These are phyloP conservation scores for Pholiota microspora DNA, from an alignment of 768 basidiomycete genomes.

Conservation along the genomic window DNA sequence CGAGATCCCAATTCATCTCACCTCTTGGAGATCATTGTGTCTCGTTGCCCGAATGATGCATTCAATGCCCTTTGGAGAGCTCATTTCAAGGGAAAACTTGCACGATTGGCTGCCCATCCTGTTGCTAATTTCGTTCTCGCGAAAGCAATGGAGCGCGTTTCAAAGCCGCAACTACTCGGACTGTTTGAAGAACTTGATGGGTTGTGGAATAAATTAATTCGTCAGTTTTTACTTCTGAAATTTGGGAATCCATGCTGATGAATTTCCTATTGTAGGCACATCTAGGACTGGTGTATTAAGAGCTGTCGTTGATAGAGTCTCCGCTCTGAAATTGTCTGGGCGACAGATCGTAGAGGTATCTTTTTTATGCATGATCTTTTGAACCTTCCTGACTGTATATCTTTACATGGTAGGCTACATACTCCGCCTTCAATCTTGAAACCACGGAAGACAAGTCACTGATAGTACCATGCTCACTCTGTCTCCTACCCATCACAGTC, in stretches of 20 bases:
- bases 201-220: conserved; percentile 61
- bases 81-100: conserved; percentile 76
- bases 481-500: conserved; percentile 50
- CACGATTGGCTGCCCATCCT: conserved; percentile 77
- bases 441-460: conserved; percentile 44
- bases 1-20: conserved; percentile 89
- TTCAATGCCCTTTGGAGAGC: conserved; percentile 72
- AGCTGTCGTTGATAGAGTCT: conserved; percentile 69
- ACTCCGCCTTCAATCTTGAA: conserved; percentile 55
- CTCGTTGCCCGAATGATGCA: conserved; percentile 53
- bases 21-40: conserved; percentile 79
- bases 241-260: neutral
- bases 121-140: conserved; percentile 94
- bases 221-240: conserved; percentile 42
- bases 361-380: conserved; percentile 20
- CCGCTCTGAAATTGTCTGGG: conserved; percentile 44
- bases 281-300: conserved; percentile 77
- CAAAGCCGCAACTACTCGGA: conserved; percentile 50
- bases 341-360: conserved; percentile 59
- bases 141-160: conserved; percentile 65
- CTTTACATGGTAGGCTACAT: conserved; percentile 46
- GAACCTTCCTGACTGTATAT: neutral
- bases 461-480: conserved; percentile 69
- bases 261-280: conserved; percentile 42
- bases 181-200: conserved; percentile 59